These are phyloP conservation scores for Trichoderma asperelloides DNA, from an alignment of 495 filamentous ascomycete species.

Conservation along the genomic window DNA sequence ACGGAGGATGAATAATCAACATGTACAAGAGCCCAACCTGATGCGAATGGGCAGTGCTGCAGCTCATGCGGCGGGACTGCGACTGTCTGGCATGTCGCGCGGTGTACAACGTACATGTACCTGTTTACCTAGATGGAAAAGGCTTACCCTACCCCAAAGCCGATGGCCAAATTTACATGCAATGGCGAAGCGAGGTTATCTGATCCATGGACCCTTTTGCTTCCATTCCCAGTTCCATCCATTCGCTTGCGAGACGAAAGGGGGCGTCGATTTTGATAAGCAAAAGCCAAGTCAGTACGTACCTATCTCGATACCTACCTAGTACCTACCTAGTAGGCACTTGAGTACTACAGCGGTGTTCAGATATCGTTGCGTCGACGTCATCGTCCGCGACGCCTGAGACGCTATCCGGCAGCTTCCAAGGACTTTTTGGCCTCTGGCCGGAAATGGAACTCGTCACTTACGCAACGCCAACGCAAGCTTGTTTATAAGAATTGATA, in stretches of 20 bases:
- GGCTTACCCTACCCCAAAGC: too few species aligned
- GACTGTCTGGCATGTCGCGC: too few species aligned
- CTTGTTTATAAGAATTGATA: too few species aligned
- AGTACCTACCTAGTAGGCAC: too few species aligned
- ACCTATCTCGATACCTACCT: neutral
- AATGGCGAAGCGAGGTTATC: too few species aligned
- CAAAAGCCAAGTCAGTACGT: neutral
- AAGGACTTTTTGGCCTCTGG: neutral
- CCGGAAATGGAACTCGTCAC: neutral
- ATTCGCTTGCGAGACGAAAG: neutral
- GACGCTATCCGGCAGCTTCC: neutral
- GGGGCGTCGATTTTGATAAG: neutral
- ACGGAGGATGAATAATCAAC: neutral
- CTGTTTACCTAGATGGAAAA: too few species aligned
- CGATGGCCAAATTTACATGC: too few species aligned
- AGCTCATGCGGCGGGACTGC: neutral
- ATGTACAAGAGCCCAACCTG: neutral
- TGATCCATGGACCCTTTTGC: neutral
- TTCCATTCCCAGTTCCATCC: neutral
- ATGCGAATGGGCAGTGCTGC: neutral
- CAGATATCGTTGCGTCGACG: neutral
- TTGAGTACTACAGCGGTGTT: neutral
- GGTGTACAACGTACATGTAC: too few species aligned
- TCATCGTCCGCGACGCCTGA: slow-evolving; percentile 1
- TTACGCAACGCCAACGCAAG: too few species aligned